A percentile compares a stretch with the other conserved stretches of the same genome.
Evolutionary conservation across 2,329 filamentous ascomycete species (phyloP).

Genomic region (Coniochaeta pulveracea): DNA sequence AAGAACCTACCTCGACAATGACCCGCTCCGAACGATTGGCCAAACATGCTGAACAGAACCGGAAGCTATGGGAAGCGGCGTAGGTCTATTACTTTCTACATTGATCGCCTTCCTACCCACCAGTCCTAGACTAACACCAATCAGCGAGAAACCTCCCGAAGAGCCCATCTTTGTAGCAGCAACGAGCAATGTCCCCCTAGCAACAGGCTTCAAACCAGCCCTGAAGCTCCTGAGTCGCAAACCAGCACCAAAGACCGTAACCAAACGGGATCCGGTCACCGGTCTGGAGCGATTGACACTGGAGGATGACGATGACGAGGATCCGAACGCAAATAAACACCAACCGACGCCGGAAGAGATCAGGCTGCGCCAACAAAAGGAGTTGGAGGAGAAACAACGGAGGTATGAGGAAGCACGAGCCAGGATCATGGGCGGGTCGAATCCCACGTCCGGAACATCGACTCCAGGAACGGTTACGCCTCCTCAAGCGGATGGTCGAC

Average conservation of each 20-base stretch:
- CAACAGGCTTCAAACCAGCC: slow-evolving; percentile 64
- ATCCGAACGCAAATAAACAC: slow-evolving; percentile 49
- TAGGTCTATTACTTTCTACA: slow-evolving; percentile 29
- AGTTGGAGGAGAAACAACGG: slow-evolving; percentile 80
- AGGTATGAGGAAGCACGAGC: slow-evolving; percentile 83
- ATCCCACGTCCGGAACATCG: slow-evolving; percentile 43
- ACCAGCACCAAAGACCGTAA: slow-evolving; percentile 48
- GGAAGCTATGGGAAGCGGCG: slow-evolving; percentile 83
- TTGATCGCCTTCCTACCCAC: slow-evolving; percentile 1
- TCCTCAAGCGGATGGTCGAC: slow-evolving; percentile 36
- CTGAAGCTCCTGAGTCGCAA: slow-evolving; percentile 81
- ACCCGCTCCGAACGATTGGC: slow-evolving; percentile 69
- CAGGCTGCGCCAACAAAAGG: slow-evolving; percentile 63
- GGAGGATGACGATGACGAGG: slow-evolving; percentile 50
- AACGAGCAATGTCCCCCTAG: slow-evolving; percentile 42
- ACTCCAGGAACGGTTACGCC: slow-evolving; percentile 53
- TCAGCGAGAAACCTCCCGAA: slow-evolving; percentile 56
- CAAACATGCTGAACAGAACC: slow-evolving; percentile 72
- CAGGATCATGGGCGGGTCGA: slow-evolving; percentile 66
- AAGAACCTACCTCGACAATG: slow-evolving; percentile 31
- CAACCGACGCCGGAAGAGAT: slow-evolving; percentile 66
- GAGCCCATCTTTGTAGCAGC: slow-evolving; percentile 61
- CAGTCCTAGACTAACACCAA: too few species aligned
- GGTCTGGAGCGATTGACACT: slow-evolving; percentile 33
- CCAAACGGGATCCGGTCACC: slow-evolving; percentile 43